Percentiles rank a stretch among this genome's conserved stretches.
These are phyloP conservation scores for Ziziphus jujuba DNA, from an alignment of 306 rosid genomes.

Conservation along the genomic window DNA sequence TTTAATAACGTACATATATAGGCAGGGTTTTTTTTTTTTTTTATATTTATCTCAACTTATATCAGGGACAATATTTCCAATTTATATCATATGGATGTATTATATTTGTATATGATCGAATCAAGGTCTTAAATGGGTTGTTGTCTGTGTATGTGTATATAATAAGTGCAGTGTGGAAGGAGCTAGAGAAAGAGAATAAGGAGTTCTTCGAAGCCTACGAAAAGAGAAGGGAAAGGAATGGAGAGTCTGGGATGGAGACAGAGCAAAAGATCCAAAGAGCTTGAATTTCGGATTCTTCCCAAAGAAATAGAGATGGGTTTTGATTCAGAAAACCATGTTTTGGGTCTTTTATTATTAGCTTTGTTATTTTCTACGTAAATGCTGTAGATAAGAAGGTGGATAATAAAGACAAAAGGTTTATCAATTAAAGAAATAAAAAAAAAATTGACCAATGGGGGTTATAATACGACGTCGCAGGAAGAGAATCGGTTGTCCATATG, in stretches of 20 bases:
- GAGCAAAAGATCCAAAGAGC: slow-evolving; percentile 36
- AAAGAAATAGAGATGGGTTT: slow-evolving; percentile 2
- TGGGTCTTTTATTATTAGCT: background rate
- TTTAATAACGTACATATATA: no score
- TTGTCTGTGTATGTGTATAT: no score
- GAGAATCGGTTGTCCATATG: background rate
- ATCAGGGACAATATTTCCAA: no score
- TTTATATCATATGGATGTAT: no score
- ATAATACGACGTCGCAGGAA: background rate
- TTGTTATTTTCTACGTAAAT: background rate
- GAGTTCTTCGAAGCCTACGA: slow-evolving; percentile 77
- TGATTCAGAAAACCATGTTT: slow-evolving; percentile 23
- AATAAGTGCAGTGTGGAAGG: slow-evolving; percentile 73
- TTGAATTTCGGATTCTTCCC: slow-evolving; percentile 35
- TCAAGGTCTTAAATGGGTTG: no score
- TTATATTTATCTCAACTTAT: no score
- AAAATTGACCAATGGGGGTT: background rate
- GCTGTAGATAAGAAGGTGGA: background rate
- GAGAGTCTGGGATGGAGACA: slow-evolving; percentile 31
- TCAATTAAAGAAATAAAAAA: no score
- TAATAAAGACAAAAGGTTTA: background rate
- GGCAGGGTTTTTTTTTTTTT: no score
- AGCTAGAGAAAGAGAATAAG: slow-evolving; percentile 89
- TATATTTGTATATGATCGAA: no score
- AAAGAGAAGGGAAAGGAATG: slow-evolving; percentile 33